Evolutionary conservation across 768 basidiomycete genomes (phyloP), one percentile per base, ranked within the genome.

Genomic region (Suillus ampliporus): DNA sequence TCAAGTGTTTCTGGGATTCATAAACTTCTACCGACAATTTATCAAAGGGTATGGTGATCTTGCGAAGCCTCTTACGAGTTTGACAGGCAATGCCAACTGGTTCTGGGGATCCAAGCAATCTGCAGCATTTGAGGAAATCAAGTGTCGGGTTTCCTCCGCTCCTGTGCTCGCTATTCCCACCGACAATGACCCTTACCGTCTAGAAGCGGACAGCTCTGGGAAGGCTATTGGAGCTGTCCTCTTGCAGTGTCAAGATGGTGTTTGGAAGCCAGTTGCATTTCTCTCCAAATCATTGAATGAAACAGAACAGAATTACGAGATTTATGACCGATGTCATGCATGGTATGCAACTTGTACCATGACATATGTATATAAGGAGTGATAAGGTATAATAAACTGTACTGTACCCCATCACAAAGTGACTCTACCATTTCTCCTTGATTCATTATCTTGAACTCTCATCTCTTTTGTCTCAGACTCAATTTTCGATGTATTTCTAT

Each of bases 231-330:
- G 75, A 38, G 76, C 73, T 4, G 72, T 68, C 1, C 64, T 78
- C 6, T 71, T 79, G 1, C 71, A 71, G 23, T 47, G 71, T 41
- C 9, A 57, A 5, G 61, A 76, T 50, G 62, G 68, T 6, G 57
- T 48, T 14, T 79, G 74, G 69, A 70, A 72, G 5, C 82, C 83
- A 0, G 66, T 83, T n/a, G 80, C 74, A 0, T 86, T 77, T 64
- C 64, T 69, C 13, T 83, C 79, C 0, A 71, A 74, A 9, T 69
- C 69, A 14, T 61, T 82, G 1, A 68, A 57, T 17, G 35, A 60
- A 0, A 71, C 77, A 0, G 80, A 85, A 68, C 58, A 69, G 5
- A 84, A 85, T 65, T 85, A 85, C 65, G 71, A 79, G 14, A 74
- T 78, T 46, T 72, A 80, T 50, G 75, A 87, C 66, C 77, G n/a